A percentile compares a stretch with the other conserved stretches of the same genome.
phyloP scores from a whole-genome alignment of 768 basidiomycete genomes.

The Kwoniella sp. region DNA sequence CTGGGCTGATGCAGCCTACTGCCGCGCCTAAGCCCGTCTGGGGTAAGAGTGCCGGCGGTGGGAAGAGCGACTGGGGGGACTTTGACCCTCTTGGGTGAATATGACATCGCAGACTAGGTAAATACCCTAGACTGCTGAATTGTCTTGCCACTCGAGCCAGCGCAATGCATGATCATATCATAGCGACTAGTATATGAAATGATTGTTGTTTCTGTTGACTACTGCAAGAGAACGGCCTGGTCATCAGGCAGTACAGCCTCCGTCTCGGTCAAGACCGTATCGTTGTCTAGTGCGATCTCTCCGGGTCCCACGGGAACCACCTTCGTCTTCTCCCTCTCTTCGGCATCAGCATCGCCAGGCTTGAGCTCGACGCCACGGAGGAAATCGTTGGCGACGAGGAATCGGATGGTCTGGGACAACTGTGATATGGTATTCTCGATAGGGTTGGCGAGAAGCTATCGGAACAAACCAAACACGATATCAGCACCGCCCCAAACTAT shows the following conservation, averaged over 20 bases:
- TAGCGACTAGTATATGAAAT: too few relatives aligned
- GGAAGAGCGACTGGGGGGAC: constrained; percentile 42
- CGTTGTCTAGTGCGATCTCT: neutral
- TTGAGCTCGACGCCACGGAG: constrained; percentile 70
- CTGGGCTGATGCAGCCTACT: constrained; percentile 44
- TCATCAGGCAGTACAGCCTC: too few relatives aligned
- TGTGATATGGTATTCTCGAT: constrained; percentile 85
- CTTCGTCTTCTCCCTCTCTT: constrained; percentile 26
- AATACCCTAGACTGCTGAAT: too few relatives aligned
- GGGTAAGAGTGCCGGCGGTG: constrained; percentile 8
- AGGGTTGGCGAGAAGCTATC: constrained; percentile 73
- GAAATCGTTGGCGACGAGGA: constrained; percentile 85
- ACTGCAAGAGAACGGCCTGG: too few relatives aligned
- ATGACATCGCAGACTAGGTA: too few relatives aligned
- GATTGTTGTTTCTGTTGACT: too few relatives aligned
- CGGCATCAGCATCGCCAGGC: constrained; percentile 65
- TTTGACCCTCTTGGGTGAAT: constrained; percentile 47
- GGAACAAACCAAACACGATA: too few relatives aligned
- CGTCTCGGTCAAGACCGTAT: neutral
- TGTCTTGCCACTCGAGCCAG: too few relatives aligned
- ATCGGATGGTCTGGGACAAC: constrained; percentile 84
- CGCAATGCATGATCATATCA: too few relatives aligned
- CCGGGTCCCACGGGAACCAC: too few relatives aligned
- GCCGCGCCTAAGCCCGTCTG: constrained; percentile 24
- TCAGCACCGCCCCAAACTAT: too few relatives aligned